These are phyloP conservation scores for Ulota crispa DNA, from an alignment of 225 moss, liverwort and hornwort species.

Conservation along the genomic window DNA sequence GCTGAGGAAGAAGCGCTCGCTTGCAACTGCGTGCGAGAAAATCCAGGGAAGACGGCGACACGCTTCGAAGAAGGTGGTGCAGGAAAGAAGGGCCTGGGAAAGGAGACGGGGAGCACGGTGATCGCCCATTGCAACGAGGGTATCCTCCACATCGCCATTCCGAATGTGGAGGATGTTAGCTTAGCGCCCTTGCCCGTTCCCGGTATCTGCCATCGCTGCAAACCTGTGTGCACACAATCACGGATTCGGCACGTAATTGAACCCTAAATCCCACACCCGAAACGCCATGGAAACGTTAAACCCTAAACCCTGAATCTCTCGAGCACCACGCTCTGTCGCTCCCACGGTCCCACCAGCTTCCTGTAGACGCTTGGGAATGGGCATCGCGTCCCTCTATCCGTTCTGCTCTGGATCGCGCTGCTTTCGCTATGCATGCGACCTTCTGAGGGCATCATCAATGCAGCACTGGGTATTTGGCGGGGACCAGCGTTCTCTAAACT, in stretches of 20 bases:
- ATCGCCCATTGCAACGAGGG: constrained; percentile 36
- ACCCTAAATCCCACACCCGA: background rate
- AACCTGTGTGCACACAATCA: background rate
- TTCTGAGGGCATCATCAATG: no score
- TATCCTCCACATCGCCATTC: constrained; percentile 38
- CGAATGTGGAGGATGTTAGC: background rate
- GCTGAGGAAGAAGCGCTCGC: background rate
- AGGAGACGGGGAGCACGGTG: constrained; percentile 18
- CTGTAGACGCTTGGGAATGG: no score
- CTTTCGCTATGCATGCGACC: no score
- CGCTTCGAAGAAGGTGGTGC: background rate
- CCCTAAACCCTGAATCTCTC: background rate
- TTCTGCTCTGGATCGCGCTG: no score
- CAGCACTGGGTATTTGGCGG: no score
- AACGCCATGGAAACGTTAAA: background rate
- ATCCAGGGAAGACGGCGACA: background rate
- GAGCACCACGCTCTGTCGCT: background rate
- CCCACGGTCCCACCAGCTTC: background rate
- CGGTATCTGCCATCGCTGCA: constrained; percentile 9
- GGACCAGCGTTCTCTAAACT: no score
- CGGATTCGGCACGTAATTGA: background rate
- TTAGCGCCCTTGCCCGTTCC: background rate
- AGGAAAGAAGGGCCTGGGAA: constrained; percentile 15
- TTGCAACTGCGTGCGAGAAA: constrained; percentile 4
- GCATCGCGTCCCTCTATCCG: no score